Base-by-base conservation (phyloP, 192 early-diverging fungal species). In the Rhizophagus prolifer region DNA sequence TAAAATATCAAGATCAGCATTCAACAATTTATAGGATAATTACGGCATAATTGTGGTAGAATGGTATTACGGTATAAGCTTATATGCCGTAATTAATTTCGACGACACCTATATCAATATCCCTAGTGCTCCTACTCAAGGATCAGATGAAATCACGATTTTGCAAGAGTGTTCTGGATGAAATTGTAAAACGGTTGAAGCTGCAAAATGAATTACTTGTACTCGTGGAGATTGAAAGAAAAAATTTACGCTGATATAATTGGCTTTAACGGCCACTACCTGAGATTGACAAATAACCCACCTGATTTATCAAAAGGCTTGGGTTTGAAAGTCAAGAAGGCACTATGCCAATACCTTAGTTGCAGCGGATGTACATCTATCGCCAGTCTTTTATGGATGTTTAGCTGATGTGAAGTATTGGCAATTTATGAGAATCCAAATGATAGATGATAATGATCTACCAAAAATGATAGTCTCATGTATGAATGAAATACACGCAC, bases 101-200 rank as follows among this genome's bases (percentile, higher is more conserved):
- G n/a, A n/a, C n/a, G n/a, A n/a, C n/a, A n/a, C n/a, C n/a, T n/a
- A n/a, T n/a, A n/a, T n/a, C n/a, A n/a, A n/a, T n/a, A n/a, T n/a
- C 25, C 50, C 13, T 72, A 0, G 3, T 31, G 5, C 50, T 59
- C 58, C 71, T 31, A 7, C 54, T 59, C 47, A 72, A 72, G 70
- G 70, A 72, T 72, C 50, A 72, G 28, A 14, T 72, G 70, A 72
- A 72, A 21, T 72, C 16, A 47, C 68, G n/a, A 70, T 70, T 70
- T 70, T 70, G 68, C 23, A 70, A 50, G 2, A 72, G 34, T 4
- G 47, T 72, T 72, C 58, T 72, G 58, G 28, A 0, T 71, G 46
- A 71, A 71, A 71, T 26, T 16, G n/a, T n/a, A n/a, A n/a, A n/a
- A n/a, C n/a, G n/a, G n/a, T n/a, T n/a, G n/a, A n/a, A n/a, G n/a